Percentiles rank a stretch among this genome's conserved stretches.
Evolutionary conservation across 352 stramenopile species (phyloP).

Genomic region (Globisporangium yorkense): DNA sequence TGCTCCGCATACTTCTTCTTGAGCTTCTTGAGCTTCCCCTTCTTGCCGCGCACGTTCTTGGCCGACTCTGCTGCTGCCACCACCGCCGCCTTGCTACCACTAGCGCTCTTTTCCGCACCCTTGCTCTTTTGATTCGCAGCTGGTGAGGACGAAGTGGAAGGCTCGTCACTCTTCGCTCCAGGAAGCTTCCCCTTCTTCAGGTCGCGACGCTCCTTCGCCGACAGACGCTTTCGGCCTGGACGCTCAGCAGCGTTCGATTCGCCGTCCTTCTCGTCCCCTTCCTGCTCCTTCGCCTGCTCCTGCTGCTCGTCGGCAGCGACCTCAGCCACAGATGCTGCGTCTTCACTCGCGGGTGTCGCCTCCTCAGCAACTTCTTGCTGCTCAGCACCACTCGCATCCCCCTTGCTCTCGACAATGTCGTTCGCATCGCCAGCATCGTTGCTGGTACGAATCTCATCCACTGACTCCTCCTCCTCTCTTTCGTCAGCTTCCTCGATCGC

Average conservation of each 20-base stretch:
- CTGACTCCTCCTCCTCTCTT: not conserved
- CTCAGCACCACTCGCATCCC: not conserved
- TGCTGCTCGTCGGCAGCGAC: slow-evolving; percentile 10
- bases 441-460: not conserved
- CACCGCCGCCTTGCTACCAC: slow-evolving; percentile 9
- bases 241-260: slow-evolving; percentile 7
- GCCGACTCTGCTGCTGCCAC: not conserved
- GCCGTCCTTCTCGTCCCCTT: slow-evolving; percentile 12
- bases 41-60: slow-evolving; percentile 86
- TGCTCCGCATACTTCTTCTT: slow-evolving; percentile 96
- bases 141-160: not conserved
- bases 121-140: not conserved
- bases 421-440: not conserved
- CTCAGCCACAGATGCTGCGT: not conserved
- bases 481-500: slow-evolving; percentile 10
- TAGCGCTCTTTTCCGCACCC: slow-evolving; percentile 10
- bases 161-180: not conserved
- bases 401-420: not conserved
- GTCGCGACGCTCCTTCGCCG: slow-evolving; percentile 72
- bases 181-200: slow-evolving; percentile 62
- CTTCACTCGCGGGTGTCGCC: not conserved
- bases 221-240: slow-evolving; percentile 53
- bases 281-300: slow-evolving; percentile 15
- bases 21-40: slow-evolving; percentile 92
- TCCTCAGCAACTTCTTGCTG: not conserved